Conservation (phyloP, 306 rosid genomes). For the Cucurbita argyrosperma region DNA sequence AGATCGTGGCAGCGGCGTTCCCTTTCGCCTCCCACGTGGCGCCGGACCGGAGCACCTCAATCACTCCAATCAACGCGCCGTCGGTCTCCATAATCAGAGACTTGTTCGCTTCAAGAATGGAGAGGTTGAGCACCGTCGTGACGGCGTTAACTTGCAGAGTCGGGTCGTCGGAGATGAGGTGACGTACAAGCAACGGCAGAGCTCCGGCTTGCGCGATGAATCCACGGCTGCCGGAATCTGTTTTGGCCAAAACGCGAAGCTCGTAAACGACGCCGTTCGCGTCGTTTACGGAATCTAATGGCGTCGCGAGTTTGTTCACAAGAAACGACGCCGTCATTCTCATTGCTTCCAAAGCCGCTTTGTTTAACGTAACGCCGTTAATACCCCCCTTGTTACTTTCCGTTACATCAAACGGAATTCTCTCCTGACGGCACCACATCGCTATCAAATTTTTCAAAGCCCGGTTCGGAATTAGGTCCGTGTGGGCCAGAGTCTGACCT, state of each 20-base stretch:
- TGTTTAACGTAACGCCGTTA: constrained; percentile 28
- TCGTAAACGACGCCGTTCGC: constrained; percentile 57
- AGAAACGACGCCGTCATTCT: constrained; percentile 65
- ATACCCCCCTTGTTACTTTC: constrained; percentile 9
- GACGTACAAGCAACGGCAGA: constrained; percentile 41
- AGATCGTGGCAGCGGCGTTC: constrained; percentile 81
- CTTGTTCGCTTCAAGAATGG: constrained; percentile 61
- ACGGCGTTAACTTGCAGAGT: constrained; percentile 73
- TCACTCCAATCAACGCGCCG: constrained; percentile 53
- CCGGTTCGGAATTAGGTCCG: constrained; percentile 44
- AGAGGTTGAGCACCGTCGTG: constrained; percentile 66
- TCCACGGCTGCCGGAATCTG: constrained; percentile 65
- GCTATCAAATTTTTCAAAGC: constrained; percentile 58
- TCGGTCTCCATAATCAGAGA: constrained; percentile 58
- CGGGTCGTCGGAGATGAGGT: constrained; percentile 21
- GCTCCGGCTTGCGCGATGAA: constrained; percentile 81
- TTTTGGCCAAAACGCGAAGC: constrained; percentile 58
- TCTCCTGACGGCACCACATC: constrained; percentile 70
- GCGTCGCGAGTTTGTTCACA: constrained; percentile 31
- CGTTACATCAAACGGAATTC: constrained; percentile 39
- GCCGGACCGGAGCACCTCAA: constrained; percentile 48
- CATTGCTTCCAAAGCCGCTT: constrained; percentile 66
- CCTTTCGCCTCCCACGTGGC: constrained; percentile 91
- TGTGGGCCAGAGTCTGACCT: constrained; percentile 65
- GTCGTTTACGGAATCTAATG: constrained; percentile 13